These are phyloP conservation scores for Pythium vanterpoolii DNA, from an alignment of 352 stramenopile species.

Conservation along the genomic window DNA sequence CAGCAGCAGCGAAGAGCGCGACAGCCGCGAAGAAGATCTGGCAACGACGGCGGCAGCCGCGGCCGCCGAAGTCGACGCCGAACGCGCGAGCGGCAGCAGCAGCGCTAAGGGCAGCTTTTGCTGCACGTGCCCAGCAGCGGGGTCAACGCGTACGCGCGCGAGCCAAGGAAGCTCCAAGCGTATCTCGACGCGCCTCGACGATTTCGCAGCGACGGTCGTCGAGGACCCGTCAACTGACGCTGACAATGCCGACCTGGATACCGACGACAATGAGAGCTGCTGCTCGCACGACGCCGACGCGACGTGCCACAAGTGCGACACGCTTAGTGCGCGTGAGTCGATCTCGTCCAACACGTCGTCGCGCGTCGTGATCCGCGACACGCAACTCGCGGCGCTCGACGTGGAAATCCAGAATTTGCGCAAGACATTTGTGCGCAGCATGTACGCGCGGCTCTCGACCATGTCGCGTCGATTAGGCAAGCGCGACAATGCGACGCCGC, in stretches of 20 bases:
- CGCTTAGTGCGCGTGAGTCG: conserved; percentile 7
- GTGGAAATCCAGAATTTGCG: conserved; percentile 58
- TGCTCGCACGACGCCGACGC: conserved; percentile 36
- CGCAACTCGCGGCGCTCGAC: conserved; percentile 65
- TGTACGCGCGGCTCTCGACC: conserved; percentile 48
- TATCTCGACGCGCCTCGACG: conserved; percentile 20
- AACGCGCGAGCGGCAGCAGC: conserved; percentile 1
- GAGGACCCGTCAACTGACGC: conserved; percentile 5
- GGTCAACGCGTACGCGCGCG: conserved; percentile 5
- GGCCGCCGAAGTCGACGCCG: conserved; percentile 9
- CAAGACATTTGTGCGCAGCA: conserved; percentile 56
- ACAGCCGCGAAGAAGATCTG: conserved; percentile 16
- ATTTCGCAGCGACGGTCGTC: conserved; percentile 12
- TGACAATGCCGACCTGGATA: conserved; percentile 35
- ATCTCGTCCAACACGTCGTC: conserved; percentile 37
- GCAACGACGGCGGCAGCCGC: conserved; percentile 3
- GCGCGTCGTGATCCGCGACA: conserved; percentile 55
- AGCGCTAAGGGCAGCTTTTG: background rate
- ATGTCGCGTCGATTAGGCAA: conserved; percentile 30
- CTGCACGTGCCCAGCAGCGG: conserved; percentile 12
- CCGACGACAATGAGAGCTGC: conserved; percentile 33
- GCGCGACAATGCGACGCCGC: conserved; percentile 12
- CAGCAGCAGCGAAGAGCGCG: conserved; percentile 22
- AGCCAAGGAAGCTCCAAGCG: conserved; percentile 28
- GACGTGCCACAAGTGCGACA: conserved; percentile 20